Conservation (phyloP, 371 early-diverging fungal species). For the Thermomucor indicae-seudaticae region DNA sequence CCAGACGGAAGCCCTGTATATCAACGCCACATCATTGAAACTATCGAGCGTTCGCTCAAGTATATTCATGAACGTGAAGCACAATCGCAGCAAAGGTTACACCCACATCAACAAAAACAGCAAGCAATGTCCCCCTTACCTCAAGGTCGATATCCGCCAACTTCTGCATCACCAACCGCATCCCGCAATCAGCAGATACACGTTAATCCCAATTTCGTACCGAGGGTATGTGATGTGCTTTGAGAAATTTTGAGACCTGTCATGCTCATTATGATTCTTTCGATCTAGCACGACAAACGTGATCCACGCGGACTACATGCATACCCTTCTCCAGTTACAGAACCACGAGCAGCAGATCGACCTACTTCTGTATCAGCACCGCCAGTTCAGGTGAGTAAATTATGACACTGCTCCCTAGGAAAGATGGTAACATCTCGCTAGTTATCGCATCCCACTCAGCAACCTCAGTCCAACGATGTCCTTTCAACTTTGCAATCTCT, state of each 20-base stretch:
- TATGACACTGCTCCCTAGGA: too few species aligned
- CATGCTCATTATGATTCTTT: too few species aligned
- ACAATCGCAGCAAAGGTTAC: conserved; percentile 4
- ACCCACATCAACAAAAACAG: conserved; percentile 8
- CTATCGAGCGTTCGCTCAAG: conserved; percentile 52
- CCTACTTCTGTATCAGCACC: too few species aligned
- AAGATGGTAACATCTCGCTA: not conserved
- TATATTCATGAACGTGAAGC: conserved; percentile 35
- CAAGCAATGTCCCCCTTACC: conserved; percentile 1
- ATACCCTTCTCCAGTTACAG: conserved; percentile 5
- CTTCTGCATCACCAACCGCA: not conserved
- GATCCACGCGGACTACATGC: conserved; percentile 21
- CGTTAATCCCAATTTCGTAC: conserved; percentile 60
- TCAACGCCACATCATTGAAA: conserved; percentile 46
- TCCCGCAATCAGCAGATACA: conserved; percentile 41
- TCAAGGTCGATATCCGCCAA: not conserved
- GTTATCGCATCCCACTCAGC: not conserved
- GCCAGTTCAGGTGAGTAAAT: too few species aligned
- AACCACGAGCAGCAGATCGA: not conserved
- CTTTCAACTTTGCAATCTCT: conserved; percentile 24
- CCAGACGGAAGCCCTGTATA: conserved; percentile 61
- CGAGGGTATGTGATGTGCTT: conserved; percentile 51
- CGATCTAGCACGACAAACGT: too few species aligned
- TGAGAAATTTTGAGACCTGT: too few species aligned
- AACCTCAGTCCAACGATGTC: conserved; percentile 1